phyloP scores from a whole-genome alignment of 2,329 filamentous ascomycete genomes.

The Cadophora sp. region DNA sequence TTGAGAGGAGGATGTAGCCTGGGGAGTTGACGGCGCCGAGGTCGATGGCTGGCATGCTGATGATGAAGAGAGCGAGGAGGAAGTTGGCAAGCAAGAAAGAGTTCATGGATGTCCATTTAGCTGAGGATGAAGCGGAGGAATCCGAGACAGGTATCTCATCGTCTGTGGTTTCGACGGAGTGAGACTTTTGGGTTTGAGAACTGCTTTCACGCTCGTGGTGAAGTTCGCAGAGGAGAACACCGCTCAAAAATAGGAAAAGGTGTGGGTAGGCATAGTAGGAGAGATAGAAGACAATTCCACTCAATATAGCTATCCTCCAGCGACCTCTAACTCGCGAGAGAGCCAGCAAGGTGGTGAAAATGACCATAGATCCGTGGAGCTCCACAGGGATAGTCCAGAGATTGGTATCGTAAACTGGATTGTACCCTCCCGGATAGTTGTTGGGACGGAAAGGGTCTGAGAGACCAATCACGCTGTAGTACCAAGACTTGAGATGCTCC shows the following conservation, averaged over 20 bases:
- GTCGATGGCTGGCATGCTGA: slow-evolving; percentile 24
- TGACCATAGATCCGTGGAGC: slow-evolving; percentile 34
- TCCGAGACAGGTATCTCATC: background rate
- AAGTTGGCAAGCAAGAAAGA: slow-evolving; percentile 24
- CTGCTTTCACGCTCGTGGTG: slow-evolving; percentile 9
- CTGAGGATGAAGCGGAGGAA: background rate
- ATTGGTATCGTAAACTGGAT: slow-evolving; percentile 17
- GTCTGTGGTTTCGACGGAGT: background rate
- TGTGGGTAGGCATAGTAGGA: slow-evolving; percentile 27
- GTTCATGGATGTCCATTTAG: background rate
- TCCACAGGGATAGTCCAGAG: slow-evolving; percentile 37
- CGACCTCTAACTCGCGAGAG: slow-evolving; percentile 21
- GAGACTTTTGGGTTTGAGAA: background rate
- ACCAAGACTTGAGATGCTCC: slow-evolving; percentile 18
- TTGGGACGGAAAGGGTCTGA: slow-evolving; percentile 10
- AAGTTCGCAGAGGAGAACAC: slow-evolving; percentile 29
- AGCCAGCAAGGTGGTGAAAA: slow-evolving; percentile 29
- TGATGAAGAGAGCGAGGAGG: slow-evolving; percentile 18
- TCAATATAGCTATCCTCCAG: slow-evolving; percentile 5
- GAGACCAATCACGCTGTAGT: slow-evolving; percentile 3
- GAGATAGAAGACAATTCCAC: slow-evolving; percentile 20
- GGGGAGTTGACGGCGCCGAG: slow-evolving; percentile 6
- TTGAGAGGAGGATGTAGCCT: slow-evolving; percentile 15
- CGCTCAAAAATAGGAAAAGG: slow-evolving; percentile 32
- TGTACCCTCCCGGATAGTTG: background rate